phyloP scores from a whole-genome alignment of 2,329 filamentous ascomycete genomes.

The Talaromyces sp. region DNA sequence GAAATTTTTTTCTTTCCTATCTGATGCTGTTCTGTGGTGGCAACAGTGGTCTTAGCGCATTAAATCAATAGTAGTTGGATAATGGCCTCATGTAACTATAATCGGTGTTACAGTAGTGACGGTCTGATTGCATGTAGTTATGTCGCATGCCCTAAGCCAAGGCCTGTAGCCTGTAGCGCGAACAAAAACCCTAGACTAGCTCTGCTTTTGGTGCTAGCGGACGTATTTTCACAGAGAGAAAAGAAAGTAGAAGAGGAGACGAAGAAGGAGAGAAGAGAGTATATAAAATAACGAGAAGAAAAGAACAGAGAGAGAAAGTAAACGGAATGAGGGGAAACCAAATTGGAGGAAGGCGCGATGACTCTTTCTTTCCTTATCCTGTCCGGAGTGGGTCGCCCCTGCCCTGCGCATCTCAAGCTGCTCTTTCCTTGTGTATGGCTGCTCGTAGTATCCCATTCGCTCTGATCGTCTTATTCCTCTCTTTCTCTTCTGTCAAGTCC shows the following conservation, averaged over 20 bases:
- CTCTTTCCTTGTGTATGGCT: background rate
- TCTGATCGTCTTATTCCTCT: background rate
- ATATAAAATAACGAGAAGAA: background rate
- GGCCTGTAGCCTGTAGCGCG: too few relatives aligned
- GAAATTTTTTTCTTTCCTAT: background rate
- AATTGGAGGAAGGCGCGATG: slow-evolving; percentile 3
- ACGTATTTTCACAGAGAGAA: background rate
- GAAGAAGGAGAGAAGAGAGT: background rate
- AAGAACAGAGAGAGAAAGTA: background rate
- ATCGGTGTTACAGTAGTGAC: slow-evolving; percentile 3
- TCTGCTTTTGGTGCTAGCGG: too few relatives aligned
- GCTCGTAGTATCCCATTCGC: background rate
- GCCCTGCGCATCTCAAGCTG: too few relatives aligned
- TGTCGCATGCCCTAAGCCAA: background rate
- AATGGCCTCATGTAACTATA: slow-evolving; percentile 14
- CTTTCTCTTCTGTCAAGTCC: background rate
- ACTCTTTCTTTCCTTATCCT: slow-evolving; percentile 1
- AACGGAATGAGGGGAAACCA: background rate
- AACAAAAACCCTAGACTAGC: slow-evolving; percentile 2
- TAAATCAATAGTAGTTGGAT: slow-evolving; percentile 8
- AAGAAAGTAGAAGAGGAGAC: background rate
- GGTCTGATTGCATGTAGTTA: background rate
- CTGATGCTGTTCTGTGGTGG: slow-evolving; percentile 7
- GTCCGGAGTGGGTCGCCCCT: slow-evolving; percentile 1
- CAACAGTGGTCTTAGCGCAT: slow-evolving; percentile 9